phyloP scores from a whole-genome alignment of 1,284 basidiomycete species.

The Bjerkandera adusta region DNA sequence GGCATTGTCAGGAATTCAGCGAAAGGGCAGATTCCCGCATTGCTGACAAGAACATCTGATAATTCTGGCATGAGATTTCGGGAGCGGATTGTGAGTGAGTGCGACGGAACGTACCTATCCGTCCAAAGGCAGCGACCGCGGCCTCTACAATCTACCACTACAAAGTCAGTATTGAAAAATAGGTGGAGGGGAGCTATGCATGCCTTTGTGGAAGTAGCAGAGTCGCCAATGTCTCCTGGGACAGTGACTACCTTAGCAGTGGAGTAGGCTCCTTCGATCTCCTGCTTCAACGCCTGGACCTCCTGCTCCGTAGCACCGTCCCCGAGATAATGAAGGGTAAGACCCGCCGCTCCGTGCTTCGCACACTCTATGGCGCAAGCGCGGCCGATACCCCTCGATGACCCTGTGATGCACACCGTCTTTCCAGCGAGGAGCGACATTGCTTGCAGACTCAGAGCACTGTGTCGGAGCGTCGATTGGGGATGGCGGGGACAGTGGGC shows the following conservation, averaged over 20 bases:
- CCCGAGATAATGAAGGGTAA: slow-evolving; percentile 73
- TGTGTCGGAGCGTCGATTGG: background rate
- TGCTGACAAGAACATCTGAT: slow-evolving; percentile 57
- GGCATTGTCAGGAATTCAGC: slow-evolving; percentile 79
- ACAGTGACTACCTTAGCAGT: slow-evolving; percentile 41
- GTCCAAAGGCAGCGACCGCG: slow-evolving; percentile 56
- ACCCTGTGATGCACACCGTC: slow-evolving; percentile 72
- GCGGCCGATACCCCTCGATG: slow-evolving; percentile 79
- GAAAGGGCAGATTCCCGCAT: slow-evolving; percentile 83
- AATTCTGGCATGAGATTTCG: background rate
- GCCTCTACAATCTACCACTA: slow-evolving; percentile 53
- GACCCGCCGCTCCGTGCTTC: slow-evolving; percentile 63
- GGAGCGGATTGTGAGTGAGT: background rate
- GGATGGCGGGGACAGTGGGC: background rate
- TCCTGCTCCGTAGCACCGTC: slow-evolving; percentile 56
- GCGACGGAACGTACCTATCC: slow-evolving; percentile 55
- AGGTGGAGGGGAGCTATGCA: slow-evolving; percentile 13
- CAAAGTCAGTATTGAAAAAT: background rate
- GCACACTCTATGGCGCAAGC: slow-evolving; percentile 67
- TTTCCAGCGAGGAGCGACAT: slow-evolving; percentile 59
- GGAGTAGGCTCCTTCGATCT: slow-evolving; percentile 39
- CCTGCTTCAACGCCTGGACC: slow-evolving; percentile 41
- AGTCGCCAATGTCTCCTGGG: slow-evolving; percentile 66
- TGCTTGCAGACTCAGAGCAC: background rate
- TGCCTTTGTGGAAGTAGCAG: slow-evolving; percentile 60